Base-by-base conservation (phyloP, 176 grass and related monocot species). In the Ananas comosus region DNA sequence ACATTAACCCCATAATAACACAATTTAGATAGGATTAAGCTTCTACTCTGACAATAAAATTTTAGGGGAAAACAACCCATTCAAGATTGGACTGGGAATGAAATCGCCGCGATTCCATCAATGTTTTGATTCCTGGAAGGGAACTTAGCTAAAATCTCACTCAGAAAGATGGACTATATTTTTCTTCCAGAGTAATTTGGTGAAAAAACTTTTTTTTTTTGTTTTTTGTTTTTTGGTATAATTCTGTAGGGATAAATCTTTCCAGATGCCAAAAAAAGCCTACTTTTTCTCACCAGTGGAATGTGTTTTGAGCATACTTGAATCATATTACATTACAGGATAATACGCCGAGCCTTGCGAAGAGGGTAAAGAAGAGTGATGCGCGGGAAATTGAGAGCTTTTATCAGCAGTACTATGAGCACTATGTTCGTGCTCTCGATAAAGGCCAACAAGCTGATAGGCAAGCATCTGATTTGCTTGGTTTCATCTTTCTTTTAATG, bases 391-490 rank as follows among this genome's bases (percentile, higher is more conserved):
- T 92, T 0, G 89, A 92, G 86, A 97, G 93, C 73, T 97, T 90
- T 66, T 97, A 97, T 72, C 93, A 97, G 61, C 84, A 92, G 64
- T 97, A 92, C 56, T 92, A 97, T 33, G 89, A 97, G 77, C 86
- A 97, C 50, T 97, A 97, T 52, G 93, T 92, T 50, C 86, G 86
- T 49, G 82, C 93, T 53, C 79, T 97, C 4, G 89, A 97, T 82
- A 83, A 83, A 82, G 89, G 83, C 74, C 86, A 89, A 80, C 83
- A 97, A 97, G 93, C 89, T 3, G 93, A 97, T 56, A 77, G 89
- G 93, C 87, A 81, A 84, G 71, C 47, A 19, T 51, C 22, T 51
- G 24, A 14, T 21, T 16, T 65, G 24, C 7, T 68, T 49, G 21
- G 1, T 11, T 52, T 22, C 19, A 7, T 54, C 10, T 13, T 56